These are phyloP conservation scores for Mercurialis annua DNA, from an alignment of 345 rosid species.

Conservation along the genomic window DNA sequence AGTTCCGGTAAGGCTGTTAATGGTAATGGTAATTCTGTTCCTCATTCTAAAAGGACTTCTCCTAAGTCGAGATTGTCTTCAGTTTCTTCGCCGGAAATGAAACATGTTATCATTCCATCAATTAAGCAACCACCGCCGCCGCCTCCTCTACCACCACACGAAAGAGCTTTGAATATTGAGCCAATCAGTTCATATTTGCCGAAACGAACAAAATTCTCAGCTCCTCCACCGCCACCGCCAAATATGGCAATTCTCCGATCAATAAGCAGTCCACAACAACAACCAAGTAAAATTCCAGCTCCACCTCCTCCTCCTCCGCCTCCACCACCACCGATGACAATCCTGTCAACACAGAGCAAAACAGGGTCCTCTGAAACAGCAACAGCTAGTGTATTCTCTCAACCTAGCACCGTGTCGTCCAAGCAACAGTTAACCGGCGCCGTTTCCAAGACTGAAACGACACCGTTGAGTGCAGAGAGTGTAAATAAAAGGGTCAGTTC, in stretches of 20 bases:
- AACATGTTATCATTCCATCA: constrained; percentile 76
- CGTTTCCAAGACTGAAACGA: constrained; percentile 18
- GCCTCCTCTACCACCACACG: constrained; percentile 14
- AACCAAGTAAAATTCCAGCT: constrained; percentile 27
- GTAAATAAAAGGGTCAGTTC: constrained; percentile 32
- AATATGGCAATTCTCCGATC: constrained; percentile 75
- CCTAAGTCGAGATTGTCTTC: constrained; percentile 56
- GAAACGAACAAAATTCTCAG: constrained; percentile 61
- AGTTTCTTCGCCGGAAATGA: constrained; percentile 83
- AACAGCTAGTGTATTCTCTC: constrained; percentile 23
- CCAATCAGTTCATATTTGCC: constrained; percentile 25
- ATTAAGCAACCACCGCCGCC: constrained; percentile 39
- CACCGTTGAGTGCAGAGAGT: constrained; percentile 38
- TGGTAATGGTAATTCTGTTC: constrained; percentile 35
- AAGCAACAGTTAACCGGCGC: constrained; percentile 32
- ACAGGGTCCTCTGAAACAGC: constrained; percentile 31
- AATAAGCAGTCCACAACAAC: constrained; percentile 40
- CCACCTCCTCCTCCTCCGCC: constrained; percentile 56
- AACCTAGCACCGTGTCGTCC: constrained; percentile 27
- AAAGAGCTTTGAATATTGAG: constrained; percentile 17
- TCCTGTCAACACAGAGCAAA: constrained; percentile 35
- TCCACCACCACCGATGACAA: constrained; percentile 24
- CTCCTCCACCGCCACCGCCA: constrained; percentile 94
- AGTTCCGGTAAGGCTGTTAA: constrained; percentile 8
- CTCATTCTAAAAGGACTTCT: constrained; percentile 81